Evolutionary conservation across 2,329 filamentous ascomycete species (phyloP).

Genomic region (Ophiostoma himal-ulmi): DNA sequence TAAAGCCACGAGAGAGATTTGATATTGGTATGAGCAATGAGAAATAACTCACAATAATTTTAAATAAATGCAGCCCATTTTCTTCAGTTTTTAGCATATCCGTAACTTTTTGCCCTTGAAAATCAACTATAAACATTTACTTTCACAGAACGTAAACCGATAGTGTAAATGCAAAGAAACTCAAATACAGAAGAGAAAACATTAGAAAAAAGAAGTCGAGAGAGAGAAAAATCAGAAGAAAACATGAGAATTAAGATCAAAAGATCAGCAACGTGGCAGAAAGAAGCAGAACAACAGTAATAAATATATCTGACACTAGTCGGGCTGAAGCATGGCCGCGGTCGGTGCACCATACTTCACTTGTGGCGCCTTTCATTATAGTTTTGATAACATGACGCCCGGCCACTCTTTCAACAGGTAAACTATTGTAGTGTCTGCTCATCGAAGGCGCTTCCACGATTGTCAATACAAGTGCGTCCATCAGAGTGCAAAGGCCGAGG

Average conservation of each 20-base stretch:
- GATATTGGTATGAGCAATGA: conserved; percentile 9
- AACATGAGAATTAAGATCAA: not conserved
- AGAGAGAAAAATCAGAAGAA: not conserved
- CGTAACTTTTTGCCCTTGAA: not conserved
- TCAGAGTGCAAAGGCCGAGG: not conserved
- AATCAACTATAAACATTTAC: not conserved
- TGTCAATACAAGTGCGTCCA: not conserved
- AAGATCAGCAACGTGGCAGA: conserved; percentile 12
- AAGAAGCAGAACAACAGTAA: conserved; percentile 3
- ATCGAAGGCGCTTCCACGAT: not conserved
- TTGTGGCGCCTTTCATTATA: not conserved
- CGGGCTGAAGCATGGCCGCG: not conserved
- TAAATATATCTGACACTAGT: not conserved
- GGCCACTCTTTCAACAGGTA: not conserved
- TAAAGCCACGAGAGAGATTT: conserved; percentile 14
- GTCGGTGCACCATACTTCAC: not conserved
- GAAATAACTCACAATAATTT: not conserved
- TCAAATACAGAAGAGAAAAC: not conserved
- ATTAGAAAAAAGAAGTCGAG: conserved; percentile 4
- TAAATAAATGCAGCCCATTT: conserved; percentile 4
- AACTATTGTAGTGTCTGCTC: not conserved
- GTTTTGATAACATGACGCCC: not conserved
- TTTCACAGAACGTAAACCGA: conserved; percentile 7
- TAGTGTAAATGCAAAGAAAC: conserved; percentile 17
- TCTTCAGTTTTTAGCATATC: not conserved